These are phyloP conservation scores for Luffa acutangula DNA, from an alignment of 306 rosid genomes.

Conservation along the genomic window DNA sequence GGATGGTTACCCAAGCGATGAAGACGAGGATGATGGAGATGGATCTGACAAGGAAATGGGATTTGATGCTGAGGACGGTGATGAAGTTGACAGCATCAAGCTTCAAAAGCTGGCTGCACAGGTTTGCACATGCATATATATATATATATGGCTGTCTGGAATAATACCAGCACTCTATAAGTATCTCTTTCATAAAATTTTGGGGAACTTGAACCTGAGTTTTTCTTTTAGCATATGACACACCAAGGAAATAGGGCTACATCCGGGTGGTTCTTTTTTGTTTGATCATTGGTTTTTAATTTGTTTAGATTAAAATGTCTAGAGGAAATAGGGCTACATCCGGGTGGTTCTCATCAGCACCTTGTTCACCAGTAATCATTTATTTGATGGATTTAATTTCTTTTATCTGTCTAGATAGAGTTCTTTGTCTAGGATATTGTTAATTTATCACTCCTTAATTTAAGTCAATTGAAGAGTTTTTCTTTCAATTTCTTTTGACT, in stretches of 20 bases:
- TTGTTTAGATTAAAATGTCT: background rate
- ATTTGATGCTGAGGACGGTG: conserved; percentile 72
- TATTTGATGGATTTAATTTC: background rate
- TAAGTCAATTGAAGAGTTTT: background rate
- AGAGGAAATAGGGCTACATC: no score
- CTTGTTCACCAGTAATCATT: background rate
- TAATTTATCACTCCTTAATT: background rate
- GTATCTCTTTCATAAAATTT: background rate
- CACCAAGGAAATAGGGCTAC: background rate
- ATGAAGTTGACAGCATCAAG: conserved; percentile 58
- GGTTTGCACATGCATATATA: conserved; percentile 27
- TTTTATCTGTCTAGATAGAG: background rate
- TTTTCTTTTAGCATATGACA: background rate
- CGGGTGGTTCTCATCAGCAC: background rate
- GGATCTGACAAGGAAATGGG: conserved; percentile 95
- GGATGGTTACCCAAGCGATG: conserved; percentile 91
- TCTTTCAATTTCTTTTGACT: background rate
- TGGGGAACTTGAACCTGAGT: background rate
- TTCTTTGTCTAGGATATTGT: background rate
- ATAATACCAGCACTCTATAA: background rate
- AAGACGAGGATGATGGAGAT: conserved; percentile 71
- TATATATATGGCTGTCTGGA: background rate
- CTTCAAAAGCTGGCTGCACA: conserved; percentile 86
- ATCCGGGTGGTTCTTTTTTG: background rate
- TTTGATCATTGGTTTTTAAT: background rate